Evolutionary conservation across 768 basidiomycete species (phyloP), one percentile per base, ranked within the genome.

Genomic region (Xerocomellus dryophilus): DNA sequence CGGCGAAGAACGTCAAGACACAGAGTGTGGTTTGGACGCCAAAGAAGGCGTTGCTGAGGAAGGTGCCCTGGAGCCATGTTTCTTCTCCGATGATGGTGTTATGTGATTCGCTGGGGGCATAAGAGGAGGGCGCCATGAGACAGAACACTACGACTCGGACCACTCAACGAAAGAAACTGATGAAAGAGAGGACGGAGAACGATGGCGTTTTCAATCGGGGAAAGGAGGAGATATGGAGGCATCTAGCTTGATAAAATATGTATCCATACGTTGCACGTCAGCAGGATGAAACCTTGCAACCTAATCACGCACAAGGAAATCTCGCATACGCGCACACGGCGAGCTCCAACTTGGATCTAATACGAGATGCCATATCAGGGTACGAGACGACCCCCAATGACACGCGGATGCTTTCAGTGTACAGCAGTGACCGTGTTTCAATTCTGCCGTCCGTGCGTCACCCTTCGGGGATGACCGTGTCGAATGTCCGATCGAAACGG

Each of bases 11-110:
- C 4, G 51, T 17, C 45, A 47, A 53, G 7, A 36, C 17, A 15
- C 18, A 23, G 18, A 64, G 44, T 3, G 43, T 50, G 43, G 35
- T 31, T 42, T 51, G 39, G 38, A 58, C n/a, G 0, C 63, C 62
- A 40, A 62, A 56, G 41, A 63, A 34, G 43, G 49, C 0, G 45
- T 34, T 49, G 34, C 57, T 53, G n/a, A 63, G 32, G 5, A 60
- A 9, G 36, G 47, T 2, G 2, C 60, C 58, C 20, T 53, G 51
- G 12, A 61, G 42, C 53, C 58, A 61, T 32, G 54, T 32, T 43
- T 61, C 49, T 25, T 56, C 60, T n/a, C 20, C 36, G 21, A 56
- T 4, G 20, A 51, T 58, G 35, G 42, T 47, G 15, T 12, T 27
- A 8, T 21, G 15, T 15, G 59, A 7, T 35, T 53, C 59, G 12